Conservation (phyloP, 2,329 filamentous ascomycete species). For the Beauveria sp. region DNA sequence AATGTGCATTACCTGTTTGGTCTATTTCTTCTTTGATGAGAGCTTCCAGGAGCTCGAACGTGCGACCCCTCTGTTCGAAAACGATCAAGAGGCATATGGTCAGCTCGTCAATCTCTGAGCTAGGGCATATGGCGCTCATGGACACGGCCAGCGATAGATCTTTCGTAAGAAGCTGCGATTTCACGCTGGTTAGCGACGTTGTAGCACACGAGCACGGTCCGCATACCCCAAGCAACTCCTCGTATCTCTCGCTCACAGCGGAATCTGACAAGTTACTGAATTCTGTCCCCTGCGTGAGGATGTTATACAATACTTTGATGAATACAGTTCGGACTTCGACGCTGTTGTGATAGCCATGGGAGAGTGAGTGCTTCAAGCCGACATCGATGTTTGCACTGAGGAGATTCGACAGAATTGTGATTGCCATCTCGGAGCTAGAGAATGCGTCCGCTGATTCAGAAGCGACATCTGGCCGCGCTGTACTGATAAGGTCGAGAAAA, state of each 20-base stretch:
- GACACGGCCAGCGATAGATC: constrained; percentile 56
- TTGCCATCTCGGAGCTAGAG: constrained; percentile 54
- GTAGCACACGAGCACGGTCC: background rate
- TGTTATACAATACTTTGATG: constrained; percentile 63
- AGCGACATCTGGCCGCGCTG: constrained; percentile 41
- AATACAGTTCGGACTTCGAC: constrained; percentile 63
- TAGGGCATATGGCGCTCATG: constrained; percentile 59
- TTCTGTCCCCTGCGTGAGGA: constrained; percentile 63
- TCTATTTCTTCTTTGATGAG: constrained; percentile 63
- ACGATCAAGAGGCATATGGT: constrained; percentile 61
- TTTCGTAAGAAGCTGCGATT: constrained; percentile 46
- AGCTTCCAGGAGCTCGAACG: constrained; percentile 56
- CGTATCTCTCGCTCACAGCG: constrained; percentile 61
- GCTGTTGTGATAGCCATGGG: constrained; percentile 64
- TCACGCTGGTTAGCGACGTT: constrained; percentile 11
- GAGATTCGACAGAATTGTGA: constrained; percentile 61
- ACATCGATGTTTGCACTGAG: constrained; percentile 66
- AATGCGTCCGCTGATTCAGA: constrained; percentile 41
- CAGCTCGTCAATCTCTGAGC: constrained; percentile 61
- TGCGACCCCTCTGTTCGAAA: constrained; percentile 59
- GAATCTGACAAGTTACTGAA: constrained; percentile 62
- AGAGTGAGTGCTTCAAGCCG: constrained; percentile 60
- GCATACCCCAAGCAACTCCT: constrained; percentile 52
- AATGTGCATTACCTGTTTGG: constrained; percentile 43
- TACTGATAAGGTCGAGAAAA: constrained; percentile 58